Evolutionary conservation across 2,329 filamentous ascomycete genomes (phyloP).

Genomic region (Ophiostoma australiae): DNA sequence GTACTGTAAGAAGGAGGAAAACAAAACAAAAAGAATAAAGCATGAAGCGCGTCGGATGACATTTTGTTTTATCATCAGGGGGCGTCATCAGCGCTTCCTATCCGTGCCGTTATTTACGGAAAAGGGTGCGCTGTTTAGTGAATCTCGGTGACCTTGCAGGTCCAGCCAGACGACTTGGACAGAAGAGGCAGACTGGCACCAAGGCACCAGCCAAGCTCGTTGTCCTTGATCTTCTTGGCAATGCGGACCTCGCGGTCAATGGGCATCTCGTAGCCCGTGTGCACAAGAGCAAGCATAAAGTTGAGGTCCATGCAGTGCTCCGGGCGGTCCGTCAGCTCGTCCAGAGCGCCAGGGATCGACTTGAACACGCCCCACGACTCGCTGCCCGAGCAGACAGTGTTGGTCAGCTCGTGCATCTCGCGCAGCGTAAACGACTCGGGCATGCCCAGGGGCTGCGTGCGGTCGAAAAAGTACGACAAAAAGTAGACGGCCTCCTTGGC

Average conservation of each 20-base stretch:
- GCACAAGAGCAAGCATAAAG: constrained; percentile 89
- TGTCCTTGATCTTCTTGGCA: constrained; percentile 96
- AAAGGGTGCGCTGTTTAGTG: constrained; percentile 32
- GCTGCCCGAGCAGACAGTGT: constrained; percentile 77
- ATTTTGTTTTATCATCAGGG: background rate
- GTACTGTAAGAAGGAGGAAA: background rate
- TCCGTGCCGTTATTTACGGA: background rate
- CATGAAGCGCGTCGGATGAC: constrained; percentile 3
- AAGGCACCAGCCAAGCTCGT: constrained; percentile 96
- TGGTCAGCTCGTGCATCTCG: constrained; percentile 80
- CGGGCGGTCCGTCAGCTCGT: constrained; percentile 74
- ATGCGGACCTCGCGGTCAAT: constrained; percentile 94
- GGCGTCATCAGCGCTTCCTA: background rate
- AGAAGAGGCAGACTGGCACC: constrained; percentile 88
- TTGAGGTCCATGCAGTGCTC: constrained; percentile 94
- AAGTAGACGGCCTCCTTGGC: constrained; percentile 87
- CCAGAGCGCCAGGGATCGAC: constrained; percentile 68
- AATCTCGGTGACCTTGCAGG: constrained; percentile 77
- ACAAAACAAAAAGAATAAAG: background rate
- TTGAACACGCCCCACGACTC: constrained; percentile 74
- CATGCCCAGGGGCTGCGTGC: constrained; percentile 90
- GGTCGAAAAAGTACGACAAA: constrained; percentile 97
- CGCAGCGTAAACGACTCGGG: constrained; percentile 92
- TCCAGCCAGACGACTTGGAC: constrained; percentile 77
- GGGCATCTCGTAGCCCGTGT: constrained; percentile 97